A percentile compares a stretch with the other conserved stretches of the same genome.
Evolutionary conservation across 805 yeast genomes (phyloP).

Genomic region (Wickerhamiella sorbophila): DNA sequence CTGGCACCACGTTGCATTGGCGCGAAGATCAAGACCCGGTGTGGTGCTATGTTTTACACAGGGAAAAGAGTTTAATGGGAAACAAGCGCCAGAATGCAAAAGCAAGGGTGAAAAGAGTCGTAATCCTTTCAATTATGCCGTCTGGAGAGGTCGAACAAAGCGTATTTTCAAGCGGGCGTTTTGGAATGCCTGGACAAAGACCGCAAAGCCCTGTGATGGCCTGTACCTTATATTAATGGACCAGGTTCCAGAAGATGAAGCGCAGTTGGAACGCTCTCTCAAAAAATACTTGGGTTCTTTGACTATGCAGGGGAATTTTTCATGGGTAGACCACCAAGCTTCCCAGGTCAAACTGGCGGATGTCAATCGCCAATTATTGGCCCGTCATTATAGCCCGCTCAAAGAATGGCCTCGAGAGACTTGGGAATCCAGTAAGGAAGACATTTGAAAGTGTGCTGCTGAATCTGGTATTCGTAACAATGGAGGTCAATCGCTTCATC

Average conservation of each 20-base stretch:
- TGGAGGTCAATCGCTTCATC: slow-evolving; percentile 14
- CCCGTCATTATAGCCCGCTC: neutral
- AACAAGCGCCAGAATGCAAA: neutral
- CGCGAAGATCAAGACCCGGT: slow-evolving; percentile 16
- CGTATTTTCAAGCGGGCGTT: slow-evolving; percentile 10
- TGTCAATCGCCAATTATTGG: slow-evolving; percentile 2
- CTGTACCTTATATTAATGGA: slow-evolving; percentile 10
- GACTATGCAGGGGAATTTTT: neutral
- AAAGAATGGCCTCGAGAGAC: neutral
- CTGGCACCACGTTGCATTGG: slow-evolving; percentile 17
- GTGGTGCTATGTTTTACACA: slow-evolving; percentile 6
- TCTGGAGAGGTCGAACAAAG: slow-evolving; percentile 13
- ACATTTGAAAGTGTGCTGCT: neutral
- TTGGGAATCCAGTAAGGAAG: neutral
- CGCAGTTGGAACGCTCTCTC: slow-evolving; percentile 1
- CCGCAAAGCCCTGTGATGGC: slow-evolving; percentile 10
- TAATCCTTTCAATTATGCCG: slow-evolving; percentile 15
- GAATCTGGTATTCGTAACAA: slow-evolving; percentile 10
- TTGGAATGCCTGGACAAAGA: slow-evolving; percentile 4
- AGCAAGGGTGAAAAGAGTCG: neutral
- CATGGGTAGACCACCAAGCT: slow-evolving; percentile 7
- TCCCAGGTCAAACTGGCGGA: neutral
- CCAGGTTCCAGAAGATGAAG: slow-evolving; percentile 6
- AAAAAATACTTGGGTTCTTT: neutral
- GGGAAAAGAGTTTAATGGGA: slow-evolving; percentile 13